phyloP scores from a whole-genome alignment of 768 basidiomycete species.

The Lentinus tigrinus region DNA sequence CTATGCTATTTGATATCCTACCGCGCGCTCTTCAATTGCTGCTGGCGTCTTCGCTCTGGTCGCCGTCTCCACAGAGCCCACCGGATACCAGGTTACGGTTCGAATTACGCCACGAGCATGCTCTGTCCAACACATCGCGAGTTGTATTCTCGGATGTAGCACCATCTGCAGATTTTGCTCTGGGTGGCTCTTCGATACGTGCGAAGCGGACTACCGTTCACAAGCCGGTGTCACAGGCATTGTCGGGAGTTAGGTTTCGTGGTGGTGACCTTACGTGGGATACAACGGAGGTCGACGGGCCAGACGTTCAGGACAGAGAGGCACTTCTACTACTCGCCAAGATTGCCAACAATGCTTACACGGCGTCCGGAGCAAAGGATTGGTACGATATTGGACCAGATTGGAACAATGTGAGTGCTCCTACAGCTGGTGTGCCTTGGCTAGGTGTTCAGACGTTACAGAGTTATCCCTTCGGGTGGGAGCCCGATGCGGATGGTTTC shows the following conservation, averaged over 20 bases:
- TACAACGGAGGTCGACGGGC: slow-evolving; percentile 59
- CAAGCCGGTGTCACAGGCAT: slow-evolving; percentile 44
- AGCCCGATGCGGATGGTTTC: slow-evolving; percentile 84
- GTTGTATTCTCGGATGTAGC: slow-evolving; percentile 58
- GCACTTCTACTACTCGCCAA: slow-evolving; percentile 78
- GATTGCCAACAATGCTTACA: slow-evolving; percentile 89
- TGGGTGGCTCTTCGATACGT: slow-evolving; percentile 41
- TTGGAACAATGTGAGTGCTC: slow-evolving; percentile 47
- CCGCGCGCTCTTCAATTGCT: slow-evolving; percentile 25
- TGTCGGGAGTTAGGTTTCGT: slow-evolving; percentile 34
- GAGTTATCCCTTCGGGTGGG: slow-evolving; percentile 86
- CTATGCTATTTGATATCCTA: slow-evolving; percentile 22
- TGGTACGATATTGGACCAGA: slow-evolving; percentile 73
- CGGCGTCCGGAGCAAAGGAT: slow-evolving; percentile 40
- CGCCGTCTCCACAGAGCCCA: slow-evolving; percentile 7
- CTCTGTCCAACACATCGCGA: slow-evolving; percentile 49
- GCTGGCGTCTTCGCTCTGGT: slow-evolving; percentile 20
- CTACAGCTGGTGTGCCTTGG: background rate
- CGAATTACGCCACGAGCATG: slow-evolving; percentile 66
- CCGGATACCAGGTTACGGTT: slow-evolving; percentile 43
- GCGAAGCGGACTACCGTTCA: slow-evolving; percentile 41
- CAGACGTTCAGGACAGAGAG: slow-evolving; percentile 70
- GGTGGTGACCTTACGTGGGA: slow-evolving; percentile 56
- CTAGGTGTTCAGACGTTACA: slow-evolving; percentile 23
- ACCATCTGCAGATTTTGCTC: slow-evolving; percentile 24